Evolutionary conservation across 2,329 filamentous ascomycete genomes (phyloP), one percentile per base, ranked within the genome.

Genomic region (Colletotrichum eleusines): DNA sequence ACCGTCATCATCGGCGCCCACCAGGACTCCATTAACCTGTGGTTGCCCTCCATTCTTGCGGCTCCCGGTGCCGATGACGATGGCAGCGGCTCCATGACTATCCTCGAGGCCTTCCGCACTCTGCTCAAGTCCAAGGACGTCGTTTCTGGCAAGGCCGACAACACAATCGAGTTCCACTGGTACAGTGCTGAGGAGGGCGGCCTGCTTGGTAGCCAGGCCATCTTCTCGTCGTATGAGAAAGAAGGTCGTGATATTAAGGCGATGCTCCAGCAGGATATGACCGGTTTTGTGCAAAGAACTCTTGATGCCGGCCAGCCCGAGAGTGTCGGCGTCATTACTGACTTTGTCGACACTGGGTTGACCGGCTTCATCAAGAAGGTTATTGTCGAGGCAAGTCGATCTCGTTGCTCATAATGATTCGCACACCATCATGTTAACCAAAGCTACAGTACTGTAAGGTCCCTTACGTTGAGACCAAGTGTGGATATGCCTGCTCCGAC

Each of bases 221-320:
- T 98, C 80, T 98, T 98, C 85, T 87, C 88, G 61, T 84, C 88
- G 9, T 98, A 98, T 78, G 91, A 93, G 81, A 89, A 91, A 79
- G 82, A 88, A 28, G 87, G 88, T 40, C 88, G 91, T 33, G 90
- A 95, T 74, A 87, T 98, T 80, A 97, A 95, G 83, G 95, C 95
- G 42, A 98, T 98, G 96, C 88, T 98, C 65, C 95, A 98, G 84
- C 95, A 98, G 82, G 95, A 98, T 81, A 98, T 98, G 95, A 97
- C 94, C 1, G 95, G 95, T 23, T 98, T 92, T 79, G 88, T 94
- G 6, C 90, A 95, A 79, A 91, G 91, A 76, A 97, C 94, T 0
- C 83, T 96, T 26, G 92, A 96, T 74, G 91, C 93, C 3, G 94
- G 94, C 70, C 87, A 93, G 80, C 88, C 90, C 6, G 95, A 98